Base-by-base conservation (phyloP, 179 eudicot genomes). In the Gypsophila paniculata region DNA sequence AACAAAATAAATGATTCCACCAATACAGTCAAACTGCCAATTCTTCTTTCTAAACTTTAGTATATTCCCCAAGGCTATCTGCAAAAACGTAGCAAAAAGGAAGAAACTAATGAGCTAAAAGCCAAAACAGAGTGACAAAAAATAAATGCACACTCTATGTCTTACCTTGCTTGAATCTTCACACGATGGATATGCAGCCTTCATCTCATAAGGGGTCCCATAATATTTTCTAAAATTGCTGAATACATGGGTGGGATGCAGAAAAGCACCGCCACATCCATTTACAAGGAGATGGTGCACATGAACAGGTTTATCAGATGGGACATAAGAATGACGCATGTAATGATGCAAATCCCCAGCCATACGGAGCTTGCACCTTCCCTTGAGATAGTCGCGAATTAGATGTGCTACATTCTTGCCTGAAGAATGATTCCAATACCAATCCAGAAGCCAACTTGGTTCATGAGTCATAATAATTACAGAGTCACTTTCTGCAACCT, bases 331-430 rank as follows among this genome's bases (percentile, higher is more conserved):
- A 81, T 95, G 99, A 11, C 96, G 98, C 99, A 95, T 90, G 80
- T 90, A 95, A 79, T 92, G 93, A 86, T 95, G 99, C 83, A 95
- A 83, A 75, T 95, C 99, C 65, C 99, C 99, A 71, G 99, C 95
- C 69, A 95, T 49, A 55, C 98, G 87, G 57, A 95, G 95, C 82
- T 87, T 95, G 79, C 99, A 95, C 77, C 99, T 90, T 69, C 91
- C 96, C 48, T 80, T 90, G 67, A 95, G 78, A 77, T 87, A 79
- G 74, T 95, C 91, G 52, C 88, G 77, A 65, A 95, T 88, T 69
- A 95, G 85, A 61, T 92, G 79, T 0, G 91, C 76, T 14, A 95
- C 72, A 75, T 90, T 95, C 74, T 90, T 86, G 65, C 96, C 98
- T 11, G 96, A 83, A n/a, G 85, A 76, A 46, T 86, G 82, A 80